Conservation (phyloP, 805 yeast genomes). For the Lachancea sp. region DNA sequence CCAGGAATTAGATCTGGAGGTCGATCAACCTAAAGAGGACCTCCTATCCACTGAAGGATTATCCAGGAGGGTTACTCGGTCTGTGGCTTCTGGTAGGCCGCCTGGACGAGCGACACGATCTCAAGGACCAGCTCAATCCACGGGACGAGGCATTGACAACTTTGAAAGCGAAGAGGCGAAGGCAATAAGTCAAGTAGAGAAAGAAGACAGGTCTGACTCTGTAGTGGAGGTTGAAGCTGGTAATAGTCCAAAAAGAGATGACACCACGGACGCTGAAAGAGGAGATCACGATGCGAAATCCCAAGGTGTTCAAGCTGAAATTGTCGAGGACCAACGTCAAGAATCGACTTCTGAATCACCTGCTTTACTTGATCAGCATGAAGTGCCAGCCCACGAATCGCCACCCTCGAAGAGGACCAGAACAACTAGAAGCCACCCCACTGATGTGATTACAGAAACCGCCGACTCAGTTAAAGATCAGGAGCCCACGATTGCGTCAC, state of each 20-base stretch:
- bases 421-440: conserved; percentile 4
- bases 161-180: conserved; percentile 5
- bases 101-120: conserved; percentile 10
- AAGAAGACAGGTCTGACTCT: not conserved
- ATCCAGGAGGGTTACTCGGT: conserved; percentile 2
- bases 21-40: too few species aligned
- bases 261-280: not conserved
- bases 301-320: conserved; percentile 3
- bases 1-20: not conserved
- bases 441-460: conserved; percentile 1
- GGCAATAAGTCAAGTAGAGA: too few species aligned
- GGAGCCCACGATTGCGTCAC: not conserved
- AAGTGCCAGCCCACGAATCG: conserved; percentile 8
- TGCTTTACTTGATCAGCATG: not conserved
- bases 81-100: not conserved
- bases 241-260: not conserved
- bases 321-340: not conserved
- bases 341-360: not conserved
- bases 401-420: conserved; percentile 5
- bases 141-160: conserved; percentile 1
- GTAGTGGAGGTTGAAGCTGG: not conserved
- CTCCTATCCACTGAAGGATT: not conserved
- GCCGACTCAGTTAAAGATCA: not conserved
- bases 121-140: not conserved
- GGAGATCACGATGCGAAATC: conserved; percentile 11